Percentiles rank a stretch among this genome's conserved stretches.
These are phyloP conservation scores for Tricholoma terreum DNA, from an alignment of 768 basidiomycete species.

Conservation along the genomic window DNA sequence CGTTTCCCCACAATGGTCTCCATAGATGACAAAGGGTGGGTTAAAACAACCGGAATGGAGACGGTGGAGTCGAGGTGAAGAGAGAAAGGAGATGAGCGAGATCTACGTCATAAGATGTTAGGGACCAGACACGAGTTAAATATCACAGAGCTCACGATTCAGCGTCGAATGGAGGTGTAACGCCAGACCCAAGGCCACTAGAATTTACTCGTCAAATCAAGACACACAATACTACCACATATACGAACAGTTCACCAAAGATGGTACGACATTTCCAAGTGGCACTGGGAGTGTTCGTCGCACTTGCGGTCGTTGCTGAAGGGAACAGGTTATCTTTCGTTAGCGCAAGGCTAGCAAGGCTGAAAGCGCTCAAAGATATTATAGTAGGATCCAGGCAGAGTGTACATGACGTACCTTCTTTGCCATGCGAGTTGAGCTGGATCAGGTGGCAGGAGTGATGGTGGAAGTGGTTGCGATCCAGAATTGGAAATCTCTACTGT, in stretches of 20 bases:
- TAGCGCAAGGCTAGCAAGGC: constrained; percentile 33
- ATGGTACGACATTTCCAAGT: constrained; percentile 56
- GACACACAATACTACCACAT: constrained; percentile 9
- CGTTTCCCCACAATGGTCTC: constrained; percentile 37
- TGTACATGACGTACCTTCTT: constrained; percentile 20
- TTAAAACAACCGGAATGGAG: constrained; percentile 48
- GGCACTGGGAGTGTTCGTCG: constrained; percentile 14
- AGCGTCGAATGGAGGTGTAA: constrained; percentile 6
- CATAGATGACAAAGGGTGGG: constrained; percentile 36
- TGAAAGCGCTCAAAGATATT: not conserved
- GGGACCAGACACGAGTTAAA: constrained; percentile 1
- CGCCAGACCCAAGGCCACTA: constrained; percentile 37
- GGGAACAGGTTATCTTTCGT: constrained; percentile 50
- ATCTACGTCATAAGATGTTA: constrained; percentile 15
- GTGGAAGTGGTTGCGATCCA: not conserved
- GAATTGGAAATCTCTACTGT: not conserved
- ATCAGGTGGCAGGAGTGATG: not conserved
- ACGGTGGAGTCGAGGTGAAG: constrained; percentile 49
- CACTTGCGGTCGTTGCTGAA: constrained; percentile 19
- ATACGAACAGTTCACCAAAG: constrained; percentile 61
- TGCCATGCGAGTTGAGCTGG: constrained; percentile 13
- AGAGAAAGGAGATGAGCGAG: constrained; percentile 35
- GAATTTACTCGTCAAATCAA: not conserved
- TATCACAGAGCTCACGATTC: constrained; percentile 26
- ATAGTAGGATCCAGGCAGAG: not conserved